Evolutionary conservation across 257 asterid species (phyloP), one percentile per base, ranked within the genome.

Genomic region (Lycium ferocissimum): DNA sequence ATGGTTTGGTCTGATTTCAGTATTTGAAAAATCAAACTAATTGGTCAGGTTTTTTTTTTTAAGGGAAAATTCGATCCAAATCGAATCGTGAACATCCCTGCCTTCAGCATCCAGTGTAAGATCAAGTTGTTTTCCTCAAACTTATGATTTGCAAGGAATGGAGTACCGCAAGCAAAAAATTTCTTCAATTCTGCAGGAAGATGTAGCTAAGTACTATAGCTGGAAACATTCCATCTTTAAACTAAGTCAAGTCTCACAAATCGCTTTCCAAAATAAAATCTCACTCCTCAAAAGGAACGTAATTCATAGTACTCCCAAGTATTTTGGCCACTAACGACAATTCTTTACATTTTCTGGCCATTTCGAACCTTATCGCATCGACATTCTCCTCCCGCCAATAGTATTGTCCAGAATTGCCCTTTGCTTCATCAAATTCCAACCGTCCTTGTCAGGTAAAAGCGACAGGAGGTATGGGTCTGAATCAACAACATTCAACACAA

Each of bases 151-250:
- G 78, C 15, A 3, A 83, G 89, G 9, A 86, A 86, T 3, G 85
- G 56, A 17, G 85, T 80, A 73, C 87, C 83, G 4, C 79, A 86
- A 38, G 84, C 87, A 65, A 86, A 86, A 59, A 86, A 86, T 10
- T 18, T 54, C 12, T 65, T 69, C 76, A 85, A 65, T 26, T 26
- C 33, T 26, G 33, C 33, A 26, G 33, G 33, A 26, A 26, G 33
- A 26, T 26, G 33, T 26, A 26, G 33, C 33, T 26, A 26, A 26
- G 33, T 26, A 26, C 33, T 26, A 26, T 0, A 26, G 33, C 33
- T 26, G 33, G 33, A 26, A 26, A 26, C 33, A 26, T 26, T 26
- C 33, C 33, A 26, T 26, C 33, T 26, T 26, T 26, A 26, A 26
- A 26, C 33, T 26, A 26, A 26, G 33, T 26, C 33, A 26, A 26